A percentile compares a stretch with the other conserved stretches of the same genome.
These are phyloP conservation scores for Ophiostoma quercus DNA, from an alignment of 2,329 filamentous ascomycete species.

Conservation along the genomic window DNA sequence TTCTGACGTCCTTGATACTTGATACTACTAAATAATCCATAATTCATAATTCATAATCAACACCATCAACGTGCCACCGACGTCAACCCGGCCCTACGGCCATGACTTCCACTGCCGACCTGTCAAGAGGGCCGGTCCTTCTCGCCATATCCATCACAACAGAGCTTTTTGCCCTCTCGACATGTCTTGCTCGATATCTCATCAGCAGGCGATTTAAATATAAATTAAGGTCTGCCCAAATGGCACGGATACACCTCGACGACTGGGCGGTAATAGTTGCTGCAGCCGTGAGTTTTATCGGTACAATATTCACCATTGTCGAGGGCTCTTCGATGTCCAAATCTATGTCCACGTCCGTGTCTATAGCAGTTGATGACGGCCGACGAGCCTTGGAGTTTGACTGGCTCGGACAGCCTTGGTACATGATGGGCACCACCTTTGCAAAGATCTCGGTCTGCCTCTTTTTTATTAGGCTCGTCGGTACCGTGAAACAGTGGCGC, in stretches of 20 bases:
- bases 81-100: slow-evolving; percentile 17
- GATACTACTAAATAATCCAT: background rate
- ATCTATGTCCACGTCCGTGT: background rate
- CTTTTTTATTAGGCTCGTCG: background rate
- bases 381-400: background rate
- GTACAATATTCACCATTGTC: background rate
- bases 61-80: background rate
- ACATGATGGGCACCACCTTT: background rate
- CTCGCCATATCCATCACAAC: slow-evolving; percentile 36
- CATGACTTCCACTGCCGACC: slow-evolving; percentile 31
- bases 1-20: background rate
- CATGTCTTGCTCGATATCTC: background rate
- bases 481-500: background rate
- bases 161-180: slow-evolving; percentile 32
- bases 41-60: background rate
- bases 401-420: background rate
- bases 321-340: background rate
- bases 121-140: slow-evolving; percentile 36
- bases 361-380: background rate
- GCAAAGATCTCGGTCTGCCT: background rate
- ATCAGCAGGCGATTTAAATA: background rate
- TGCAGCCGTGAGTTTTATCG: background rate
- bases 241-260: background rate
- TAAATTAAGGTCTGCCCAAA: background rate
- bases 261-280: background rate